Conservation (phyloP, 805 yeast species). For the Blastobotrys mokoenaii region DNA sequence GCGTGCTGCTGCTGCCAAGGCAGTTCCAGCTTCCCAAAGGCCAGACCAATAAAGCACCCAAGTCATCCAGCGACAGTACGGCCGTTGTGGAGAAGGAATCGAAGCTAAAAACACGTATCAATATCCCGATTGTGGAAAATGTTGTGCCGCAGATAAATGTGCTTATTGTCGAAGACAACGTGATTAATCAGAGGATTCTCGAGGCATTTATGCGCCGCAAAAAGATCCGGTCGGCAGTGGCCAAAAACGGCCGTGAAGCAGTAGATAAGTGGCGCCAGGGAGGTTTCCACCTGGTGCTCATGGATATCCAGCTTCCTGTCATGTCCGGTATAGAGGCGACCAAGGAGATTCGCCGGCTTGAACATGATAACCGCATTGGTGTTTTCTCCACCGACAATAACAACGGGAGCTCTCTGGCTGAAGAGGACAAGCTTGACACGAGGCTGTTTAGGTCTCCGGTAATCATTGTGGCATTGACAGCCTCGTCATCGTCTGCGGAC, state of each 20-base stretch:
- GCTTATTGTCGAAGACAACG: slow-evolving; percentile 91
- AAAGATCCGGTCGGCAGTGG: slow-evolving; percentile 74
- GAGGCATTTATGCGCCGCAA: slow-evolving; percentile 83
- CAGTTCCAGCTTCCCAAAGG: slow-evolving; percentile 20
- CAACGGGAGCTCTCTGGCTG: slow-evolving; percentile 17
- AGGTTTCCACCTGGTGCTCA: slow-evolving; percentile 85
- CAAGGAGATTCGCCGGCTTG: slow-evolving; percentile 79
- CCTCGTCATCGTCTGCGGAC: slow-evolving; percentile 77
- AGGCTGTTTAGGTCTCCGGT: slow-evolving; percentile 80
- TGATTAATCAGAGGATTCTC: slow-evolving; percentile 85
- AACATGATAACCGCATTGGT: slow-evolving; percentile 73
- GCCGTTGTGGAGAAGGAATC: not conserved
- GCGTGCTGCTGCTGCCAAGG: slow-evolving; percentile 24
- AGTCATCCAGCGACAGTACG: not conserved
- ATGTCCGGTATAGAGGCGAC: slow-evolving; percentile 95
- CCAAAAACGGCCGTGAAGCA: slow-evolving; percentile 92
- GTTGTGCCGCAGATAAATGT: slow-evolving; percentile 87
- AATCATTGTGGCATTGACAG: slow-evolving; percentile 95
- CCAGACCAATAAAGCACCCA: not conserved
- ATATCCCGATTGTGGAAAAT: slow-evolving; percentile 29
- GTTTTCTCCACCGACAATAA: slow-evolving; percentile 37
- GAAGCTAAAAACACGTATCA: slow-evolving; percentile 1
- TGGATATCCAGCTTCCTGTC: slow-evolving; percentile 97
- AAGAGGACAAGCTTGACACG: slow-evolving; percentile 50
- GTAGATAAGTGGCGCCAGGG: slow-evolving; percentile 91